Evolutionary conservation across 345 rosid species (phyloP), one percentile per base, ranked within the genome.

Genomic region (Ailanthus altissimus): DNA sequence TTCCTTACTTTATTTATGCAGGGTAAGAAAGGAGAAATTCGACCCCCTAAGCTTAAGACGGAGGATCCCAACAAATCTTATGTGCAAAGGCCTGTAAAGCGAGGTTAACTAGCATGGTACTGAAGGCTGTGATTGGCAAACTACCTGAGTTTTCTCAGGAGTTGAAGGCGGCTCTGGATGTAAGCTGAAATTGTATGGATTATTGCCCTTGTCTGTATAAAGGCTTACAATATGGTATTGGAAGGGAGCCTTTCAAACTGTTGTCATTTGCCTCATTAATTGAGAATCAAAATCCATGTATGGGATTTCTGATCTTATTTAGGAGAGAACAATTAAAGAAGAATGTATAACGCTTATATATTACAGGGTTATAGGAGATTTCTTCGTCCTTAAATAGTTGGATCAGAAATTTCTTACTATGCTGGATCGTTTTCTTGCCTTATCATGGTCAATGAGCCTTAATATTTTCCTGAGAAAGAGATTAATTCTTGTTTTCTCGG

Each of bases 61-160:
- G 98, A 96, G 85, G 99, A 96, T 86, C 99, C 99, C 21, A 96
- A 93, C 86, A 92, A 93, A 82, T 92, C 98, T 6, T 93, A 96
- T 66, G 97, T 96, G 73, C 99, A 93, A 74, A 89, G 97, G 84
- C 99, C 99, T 1, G 92, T 91, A 53, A 93, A 96, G 84, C 86
- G 91, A 81, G 97, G 93, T 70, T 96, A 82, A 85, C 16, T 13
- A 62, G 45, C 46, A 38, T 36, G 21, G 62, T 54, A 8, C 28
- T 51, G 23, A 75, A 16, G 36, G 36, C n/a, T 63, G 26, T 62
- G 32, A 74, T 74, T 74, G 68, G 13, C 66, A 49, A 74, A 14
- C 38, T 51, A 61, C 8, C 50, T 26, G 21, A 32, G 32, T 21
- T 11, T 28, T 32, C 77, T 74, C 32, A 8, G 46, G 59, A n/a